phyloP scores from a whole-genome alignment of 768 basidiomycete species.

The Podaxis sp. region DNA sequence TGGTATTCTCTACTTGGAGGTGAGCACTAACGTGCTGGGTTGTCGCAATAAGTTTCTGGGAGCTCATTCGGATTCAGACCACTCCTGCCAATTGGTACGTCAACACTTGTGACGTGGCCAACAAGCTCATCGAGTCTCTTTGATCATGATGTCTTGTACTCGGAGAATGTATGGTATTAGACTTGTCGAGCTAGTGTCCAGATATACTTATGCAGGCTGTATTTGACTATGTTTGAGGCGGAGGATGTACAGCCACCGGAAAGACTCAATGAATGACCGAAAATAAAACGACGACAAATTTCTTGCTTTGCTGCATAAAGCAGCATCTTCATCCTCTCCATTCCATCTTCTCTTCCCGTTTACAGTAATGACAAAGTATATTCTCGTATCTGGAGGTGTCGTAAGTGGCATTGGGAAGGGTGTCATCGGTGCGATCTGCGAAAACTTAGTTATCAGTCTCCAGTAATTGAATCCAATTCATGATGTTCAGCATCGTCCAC shows the following conservation, averaged over 20 bases:
- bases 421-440: slow-evolving; percentile 80
- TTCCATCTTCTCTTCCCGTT: neutral
- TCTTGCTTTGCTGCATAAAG: slow-evolving; percentile 4
- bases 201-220: too few relatives aligned
- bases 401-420: slow-evolving; percentile 99
- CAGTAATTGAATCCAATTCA: neutral
- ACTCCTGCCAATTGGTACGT: slow-evolving; percentile 23
- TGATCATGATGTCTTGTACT: slow-evolving; percentile 7
- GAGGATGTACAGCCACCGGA: slow-evolving; percentile 4
- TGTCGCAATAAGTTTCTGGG: neutral
- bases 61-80: slow-evolving; percentile 17
- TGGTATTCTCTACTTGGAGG: slow-evolving; percentile 36
- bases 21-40: slow-evolving; percentile 13
- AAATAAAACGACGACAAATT: neutral
- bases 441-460: slow-evolving; percentile 9
- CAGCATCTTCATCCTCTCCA: neutral
- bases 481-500: slow-evolving; percentile 82
- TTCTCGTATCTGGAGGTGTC: slow-evolving; percentile 94
- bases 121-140: slow-evolving; percentile 24
- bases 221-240: neutral
- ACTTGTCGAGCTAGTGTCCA: too few relatives aligned
- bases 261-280: neutral
- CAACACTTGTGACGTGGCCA: slow-evolving; percentile 23
- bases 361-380: slow-evolving; percentile 85
- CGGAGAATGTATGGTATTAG: too few relatives aligned